Evolutionary conservation across 139 green algal species (phyloP), one percentile per base, ranked within the genome.

Genomic region (Dunaliella primolecta): DNA sequence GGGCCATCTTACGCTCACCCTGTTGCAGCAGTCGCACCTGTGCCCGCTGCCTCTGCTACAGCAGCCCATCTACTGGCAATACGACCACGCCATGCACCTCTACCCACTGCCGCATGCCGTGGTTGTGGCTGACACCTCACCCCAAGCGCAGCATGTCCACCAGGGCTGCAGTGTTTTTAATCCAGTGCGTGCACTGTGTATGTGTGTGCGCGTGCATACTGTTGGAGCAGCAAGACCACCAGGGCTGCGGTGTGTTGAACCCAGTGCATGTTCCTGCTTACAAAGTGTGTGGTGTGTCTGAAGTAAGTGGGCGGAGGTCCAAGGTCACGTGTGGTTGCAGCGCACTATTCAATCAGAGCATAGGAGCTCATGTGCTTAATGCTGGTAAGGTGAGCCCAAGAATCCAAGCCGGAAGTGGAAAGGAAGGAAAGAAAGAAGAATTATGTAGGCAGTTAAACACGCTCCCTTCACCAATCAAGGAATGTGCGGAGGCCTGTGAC

Each of bases 1-100:
- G 82, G 80, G 91, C 34, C 93, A 98, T 81, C 77, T 97, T 27
- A 88, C 89, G 20, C 87, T 91, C 36, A 99, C 96, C 37, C 81
- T 98, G 72, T 89, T 98, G 87, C 95, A 98, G 92, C 95, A 99
- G 89, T 88, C 81, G 21, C 95, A 98, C 89, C 91, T 99, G 82
- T 96, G 93, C 84, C 96, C 96, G 0, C 86, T 98, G 75, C 96
- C 96, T 0, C 87, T 99, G 64, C 90, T 88, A 2, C 81, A 79
- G 11, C 94, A 98, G 89, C 95, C 95, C 0, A 85, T 97, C 27
- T 93, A 93, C 84, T 97, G 93, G 92, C 82, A 97, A 85, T 86
- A 91, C 70, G 95, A 98, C 89, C 89, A 95, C 55, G 93, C 94
- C 0, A 87, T 99, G 86, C 87, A 81, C 1, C 90, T 98, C 24